These are phyloP conservation scores for Kodamaea sp. DNA, from an alignment of 1,139 yeast species.

Conservation along the genomic window DNA sequence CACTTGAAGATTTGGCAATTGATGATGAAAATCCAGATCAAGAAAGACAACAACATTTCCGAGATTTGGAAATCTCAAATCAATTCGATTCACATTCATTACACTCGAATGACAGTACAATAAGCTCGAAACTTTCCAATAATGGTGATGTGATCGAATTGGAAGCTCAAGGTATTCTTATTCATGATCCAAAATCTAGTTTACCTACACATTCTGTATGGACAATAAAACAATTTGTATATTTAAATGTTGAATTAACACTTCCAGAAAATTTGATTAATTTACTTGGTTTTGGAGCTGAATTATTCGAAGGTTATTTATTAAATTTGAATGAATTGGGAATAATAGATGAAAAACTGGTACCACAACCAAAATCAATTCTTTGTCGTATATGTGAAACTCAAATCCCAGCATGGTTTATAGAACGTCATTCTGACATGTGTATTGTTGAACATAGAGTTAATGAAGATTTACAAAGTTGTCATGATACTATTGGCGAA, in stretches of 20 bases:
- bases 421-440: slow-evolving; percentile 85
- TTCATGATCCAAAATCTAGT: slow-evolving; percentile 58
- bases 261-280: slow-evolving; percentile 66
- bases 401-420: slow-evolving; percentile 93
- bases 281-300: slow-evolving; percentile 84
- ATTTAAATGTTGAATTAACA: slow-evolving; percentile 58
- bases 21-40: slow-evolving; percentile 1
- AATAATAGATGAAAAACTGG: slow-evolving; percentile 56
- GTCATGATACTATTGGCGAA: slow-evolving; percentile 76
- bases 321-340: slow-evolving; percentile 57
- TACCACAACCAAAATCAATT: slow-evolving; percentile 75
- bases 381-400: slow-evolving; percentile 91
- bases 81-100: not conserved
- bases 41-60: slow-evolving; percentile 2
- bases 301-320: slow-evolving; percentile 74
- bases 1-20: slow-evolving; percentile 6
- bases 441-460: slow-evolving; percentile 84
- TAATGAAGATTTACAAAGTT: slow-evolving; percentile 70
- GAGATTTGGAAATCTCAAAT: not conserved
- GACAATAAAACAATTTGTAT: slow-evolving; percentile 78
- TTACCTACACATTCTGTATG: slow-evolving; percentile 88
- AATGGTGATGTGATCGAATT: slow-evolving; percentile 65
- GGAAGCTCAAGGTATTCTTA: slow-evolving; percentile 94
- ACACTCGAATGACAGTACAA: slow-evolving; percentile 17
- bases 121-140: slow-evolving; percentile 39